These are phyloP conservation scores for Nigrograna mackinnonii DNA, from an alignment of 2,329 filamentous ascomycete species.

Conservation along the genomic window DNA sequence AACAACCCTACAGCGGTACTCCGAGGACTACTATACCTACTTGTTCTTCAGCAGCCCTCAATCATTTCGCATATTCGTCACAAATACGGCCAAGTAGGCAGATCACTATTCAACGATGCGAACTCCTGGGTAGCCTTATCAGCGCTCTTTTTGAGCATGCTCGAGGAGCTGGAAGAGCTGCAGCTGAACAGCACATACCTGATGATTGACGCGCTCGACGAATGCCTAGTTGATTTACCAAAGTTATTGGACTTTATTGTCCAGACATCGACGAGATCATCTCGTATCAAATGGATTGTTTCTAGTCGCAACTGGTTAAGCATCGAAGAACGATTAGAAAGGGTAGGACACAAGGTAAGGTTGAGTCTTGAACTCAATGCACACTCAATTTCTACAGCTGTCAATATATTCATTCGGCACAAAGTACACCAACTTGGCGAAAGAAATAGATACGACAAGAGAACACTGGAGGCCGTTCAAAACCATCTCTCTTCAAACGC, in stretches of 20 bases:
- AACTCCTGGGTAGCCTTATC: slow-evolving; percentile 44
- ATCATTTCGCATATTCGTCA: slow-evolving; percentile 40
- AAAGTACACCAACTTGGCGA: not conserved
- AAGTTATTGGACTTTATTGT: slow-evolving; percentile 7
- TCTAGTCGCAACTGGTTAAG: not conserved
- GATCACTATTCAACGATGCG: slow-evolving; percentile 43
- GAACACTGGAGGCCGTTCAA: not conserved
- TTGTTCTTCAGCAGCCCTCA: slow-evolving; percentile 37
- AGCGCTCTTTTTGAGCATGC: slow-evolving; percentile 43
- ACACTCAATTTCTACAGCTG: not conserved
- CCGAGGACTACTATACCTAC: slow-evolving; percentile 47
- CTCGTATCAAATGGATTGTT: not conserved
- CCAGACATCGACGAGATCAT: slow-evolving; percentile 2
- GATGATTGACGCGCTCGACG: slow-evolving; percentile 10
- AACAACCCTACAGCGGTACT: slow-evolving; percentile 47
- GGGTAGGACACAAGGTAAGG: not conserved
- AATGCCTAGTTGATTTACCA: slow-evolving; percentile 7
- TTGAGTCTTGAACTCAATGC: not conserved
- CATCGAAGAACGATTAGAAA: slow-evolving; percentile 5
- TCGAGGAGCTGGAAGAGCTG: slow-evolving; percentile 41
- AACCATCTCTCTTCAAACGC: slow-evolving; percentile 1
- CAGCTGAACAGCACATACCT: slow-evolving; percentile 14
- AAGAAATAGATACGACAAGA: slow-evolving; percentile 1
- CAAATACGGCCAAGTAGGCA: slow-evolving; percentile 38
- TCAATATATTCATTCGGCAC: not conserved